Evolutionary conservation across 1,284 basidiomycete species (phyloP).

Genomic region (Apiotrichum veenhuisii): DNA sequence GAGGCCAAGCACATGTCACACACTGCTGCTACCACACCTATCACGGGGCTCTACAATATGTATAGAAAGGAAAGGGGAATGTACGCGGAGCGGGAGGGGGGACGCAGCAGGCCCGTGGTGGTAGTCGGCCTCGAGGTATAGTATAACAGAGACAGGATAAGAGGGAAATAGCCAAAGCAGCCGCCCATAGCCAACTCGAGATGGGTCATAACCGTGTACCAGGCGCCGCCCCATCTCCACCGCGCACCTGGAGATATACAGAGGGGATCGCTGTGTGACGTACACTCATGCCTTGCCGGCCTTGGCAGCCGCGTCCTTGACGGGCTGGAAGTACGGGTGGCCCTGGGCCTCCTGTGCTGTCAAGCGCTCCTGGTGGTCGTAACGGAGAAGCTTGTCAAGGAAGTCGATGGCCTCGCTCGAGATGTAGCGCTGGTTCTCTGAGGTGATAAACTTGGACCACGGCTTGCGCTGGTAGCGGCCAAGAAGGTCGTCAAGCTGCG

Average conservation of each 20-base stretch:
- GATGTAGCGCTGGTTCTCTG: slow-evolving; percentile 92
- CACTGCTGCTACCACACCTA: not conserved
- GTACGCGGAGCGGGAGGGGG: not conserved
- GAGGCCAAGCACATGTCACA: not conserved
- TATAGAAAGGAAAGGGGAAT: not conserved
- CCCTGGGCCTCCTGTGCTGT: slow-evolving; percentile 87
- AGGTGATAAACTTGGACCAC: slow-evolving; percentile 89
- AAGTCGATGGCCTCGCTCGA: slow-evolving; percentile 98
- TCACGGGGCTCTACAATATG: not conserved
- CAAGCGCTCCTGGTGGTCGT: slow-evolving; percentile 91
- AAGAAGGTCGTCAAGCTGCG: slow-evolving; percentile 84
- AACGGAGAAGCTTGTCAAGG: slow-evolving; percentile 89
- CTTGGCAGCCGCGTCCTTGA: slow-evolving; percentile 16
- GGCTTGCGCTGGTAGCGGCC: slow-evolving; percentile 89
- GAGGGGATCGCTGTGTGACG: not conserved
- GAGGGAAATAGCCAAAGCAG: not conserved
- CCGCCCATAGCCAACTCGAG: too few species aligned
- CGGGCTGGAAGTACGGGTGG: slow-evolving; percentile 76
- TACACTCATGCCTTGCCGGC: slow-evolving; percentile 1
- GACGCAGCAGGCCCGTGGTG: not conserved
- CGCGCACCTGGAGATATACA: not conserved
- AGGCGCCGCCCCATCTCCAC: not conserved
- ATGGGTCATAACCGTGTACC: not conserved
- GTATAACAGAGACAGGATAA: not conserved
- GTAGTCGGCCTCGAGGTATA: not conserved